Base-by-base conservation (phyloP, 768 basidiomycete species). In the Nidularia sp. region DNA sequence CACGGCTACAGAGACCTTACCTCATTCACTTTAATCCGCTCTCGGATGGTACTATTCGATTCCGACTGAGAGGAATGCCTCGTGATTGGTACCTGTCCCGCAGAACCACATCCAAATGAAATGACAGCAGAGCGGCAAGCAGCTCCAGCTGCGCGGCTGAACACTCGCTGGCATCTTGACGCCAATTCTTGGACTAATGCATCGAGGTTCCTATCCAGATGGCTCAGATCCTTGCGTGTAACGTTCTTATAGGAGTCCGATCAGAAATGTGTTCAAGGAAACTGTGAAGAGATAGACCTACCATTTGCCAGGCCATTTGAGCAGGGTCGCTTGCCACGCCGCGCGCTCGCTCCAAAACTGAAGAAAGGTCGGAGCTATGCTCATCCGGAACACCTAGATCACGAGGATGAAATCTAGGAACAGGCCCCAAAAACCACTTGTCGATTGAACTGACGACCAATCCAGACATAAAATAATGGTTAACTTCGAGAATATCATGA, bases 401-500 rank as follows among this genome's bases (percentile, higher is more conserved):
- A 55, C 63, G 65, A 25, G 75, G 68, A 12, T 70, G 68, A 62
- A 85, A 83, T 45, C 64, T 64, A 22, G 84, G 82, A 31, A 75
- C 64, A 13, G 81, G 79, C 15, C 87, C 88, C 64, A 75, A 75
- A 66, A 93, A 93, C 88, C 90, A 93, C 57, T 76, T 77, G 71
- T 92, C 90, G 67, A 93, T 80, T 47, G 76, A 69, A 65, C 86
- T 90, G 49, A 73, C 71, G 49, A 78, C 72, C 43, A 93, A 76
- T 46, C 90, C 88, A 42, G 80, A 81, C 59, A 80, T 81, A 60
- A 93, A 74, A 65, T 93, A 93, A 57, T 83, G 80, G 64, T 89
- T 88, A 48, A 88, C 90, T 73, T 90, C 87, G 48, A 91, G 73
- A 55, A 86, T 76, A 66, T 93, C 90, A 62, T 90, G 82, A 51